Conservation (phyloP, 345 rosid species). For the Carallia brachiata region DNA sequence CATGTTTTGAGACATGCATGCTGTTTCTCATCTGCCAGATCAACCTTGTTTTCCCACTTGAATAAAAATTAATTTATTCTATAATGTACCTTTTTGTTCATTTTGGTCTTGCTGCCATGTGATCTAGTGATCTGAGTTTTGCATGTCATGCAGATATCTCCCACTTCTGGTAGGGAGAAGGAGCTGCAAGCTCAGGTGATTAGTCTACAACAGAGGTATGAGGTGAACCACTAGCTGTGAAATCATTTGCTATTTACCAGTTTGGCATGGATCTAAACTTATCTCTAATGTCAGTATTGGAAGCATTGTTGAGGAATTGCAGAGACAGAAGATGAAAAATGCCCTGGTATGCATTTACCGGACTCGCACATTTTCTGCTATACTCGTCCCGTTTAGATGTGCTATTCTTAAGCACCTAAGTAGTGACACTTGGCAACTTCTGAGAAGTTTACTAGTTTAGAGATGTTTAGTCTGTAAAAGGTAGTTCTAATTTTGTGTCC, state of each 20-base stretch:
- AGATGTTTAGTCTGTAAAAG: too few species aligned
- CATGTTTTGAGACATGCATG: not conserved
- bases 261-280: constrained; percentile 16
- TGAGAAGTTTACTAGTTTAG: too few species aligned
- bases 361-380: not conserved
- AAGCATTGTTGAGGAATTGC: constrained; percentile 71
- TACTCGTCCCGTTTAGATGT: not conserved
- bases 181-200: constrained; percentile 70
- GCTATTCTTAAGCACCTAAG: not conserved
- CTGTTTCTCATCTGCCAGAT: too few species aligned
- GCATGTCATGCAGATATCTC: constrained; percentile 46
- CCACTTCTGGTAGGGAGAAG: constrained; percentile 58
- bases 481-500: not conserved
- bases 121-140: constrained; percentile 17
- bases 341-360: constrained; percentile 52
- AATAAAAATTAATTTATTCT: not conserved
- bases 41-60: not conserved
- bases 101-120: not conserved
- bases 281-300: constrained; percentile 48
- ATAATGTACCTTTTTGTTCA: not conserved
- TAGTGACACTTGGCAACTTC: too few species aligned
- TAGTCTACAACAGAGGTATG: constrained; percentile 79
- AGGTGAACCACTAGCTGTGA: not conserved
- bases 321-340: constrained; percentile 65
- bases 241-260: not conserved